Conservation (phyloP, 2,329 filamentous ascomycete genomes). For the Talaromyces marneffei region DNA sequence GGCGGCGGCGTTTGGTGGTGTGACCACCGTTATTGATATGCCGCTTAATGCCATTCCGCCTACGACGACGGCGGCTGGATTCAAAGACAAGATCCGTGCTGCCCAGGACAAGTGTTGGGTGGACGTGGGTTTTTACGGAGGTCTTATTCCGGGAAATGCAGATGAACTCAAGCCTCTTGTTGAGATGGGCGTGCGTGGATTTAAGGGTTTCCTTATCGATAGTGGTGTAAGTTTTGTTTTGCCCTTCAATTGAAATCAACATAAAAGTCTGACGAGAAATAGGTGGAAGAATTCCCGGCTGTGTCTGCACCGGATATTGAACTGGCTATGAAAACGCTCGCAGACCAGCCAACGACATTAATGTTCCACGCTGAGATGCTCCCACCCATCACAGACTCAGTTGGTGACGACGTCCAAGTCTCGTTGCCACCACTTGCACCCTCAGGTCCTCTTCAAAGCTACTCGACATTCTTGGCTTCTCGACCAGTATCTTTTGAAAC, state of each 20-base stretch:
- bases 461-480: slow-evolving; percentile 86
- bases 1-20: slow-evolving; percentile 89
- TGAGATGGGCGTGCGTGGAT: slow-evolving; percentile 79
- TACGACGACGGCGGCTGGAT: slow-evolving; percentile 77
- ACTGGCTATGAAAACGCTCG: slow-evolving; percentile 73
- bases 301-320: slow-evolving; percentile 74
- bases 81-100: slow-evolving; percentile 79
- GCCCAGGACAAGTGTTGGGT: slow-evolving; percentile 91
- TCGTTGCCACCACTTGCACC: slow-evolving; percentile 66
- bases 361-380: slow-evolving; percentile 99
- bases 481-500: slow-evolving; percentile 87
- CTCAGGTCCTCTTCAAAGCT: slow-evolving; percentile 66
- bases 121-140: slow-evolving; percentile 97
- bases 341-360: slow-evolving; percentile 75
- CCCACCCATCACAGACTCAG: slow-evolving; percentile 73
- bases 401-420: slow-evolving; percentile 67
- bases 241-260: neutral
- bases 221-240: slow-evolving; percentile 65
- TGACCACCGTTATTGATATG: slow-evolving; percentile 97
- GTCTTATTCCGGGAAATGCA: slow-evolving; percentile 84
- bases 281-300: slow-evolving; percentile 94
- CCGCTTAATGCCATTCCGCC: slow-evolving; percentile 94
- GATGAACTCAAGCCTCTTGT: slow-evolving; percentile 73
- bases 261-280: neutral
- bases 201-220: slow-evolving; percentile 97